Conservation (phyloP, 2,329 filamentous ascomycete species). For the Lojkania enalia region DNA sequence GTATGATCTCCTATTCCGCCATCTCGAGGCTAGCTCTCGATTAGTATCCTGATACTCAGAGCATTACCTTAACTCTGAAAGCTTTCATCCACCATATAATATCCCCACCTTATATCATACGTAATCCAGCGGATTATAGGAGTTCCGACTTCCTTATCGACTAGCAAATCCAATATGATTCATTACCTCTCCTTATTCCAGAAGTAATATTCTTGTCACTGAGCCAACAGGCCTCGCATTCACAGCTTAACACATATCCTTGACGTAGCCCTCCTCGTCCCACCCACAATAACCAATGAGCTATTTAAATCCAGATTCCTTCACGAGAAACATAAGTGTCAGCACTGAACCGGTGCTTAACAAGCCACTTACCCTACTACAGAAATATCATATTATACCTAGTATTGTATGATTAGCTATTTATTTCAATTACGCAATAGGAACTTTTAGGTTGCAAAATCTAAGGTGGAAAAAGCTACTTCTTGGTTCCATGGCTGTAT, state of each 20-base stretch:
- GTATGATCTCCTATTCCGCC: too few relatives aligned
- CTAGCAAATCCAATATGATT: background rate
- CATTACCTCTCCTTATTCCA: background rate
- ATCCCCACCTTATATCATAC: background rate
- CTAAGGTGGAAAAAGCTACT: too few relatives aligned
- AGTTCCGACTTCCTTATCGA: background rate
- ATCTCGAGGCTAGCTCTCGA: too few relatives aligned
- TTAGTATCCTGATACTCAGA: too few relatives aligned
- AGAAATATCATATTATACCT: too few relatives aligned
- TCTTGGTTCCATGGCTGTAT: too few relatives aligned
- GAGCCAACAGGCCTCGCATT: background rate
- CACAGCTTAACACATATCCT: background rate
- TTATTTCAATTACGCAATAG: too few relatives aligned
- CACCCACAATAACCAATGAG: background rate
- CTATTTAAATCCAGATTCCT: background rate
- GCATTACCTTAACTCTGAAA: background rate
- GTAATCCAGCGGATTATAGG: background rate
- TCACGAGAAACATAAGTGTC: too few relatives aligned
- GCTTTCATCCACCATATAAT: background rate
- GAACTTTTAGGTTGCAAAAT: too few relatives aligned
- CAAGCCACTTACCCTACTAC: too few relatives aligned
- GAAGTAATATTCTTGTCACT: background rate
- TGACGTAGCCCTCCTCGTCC: background rate
- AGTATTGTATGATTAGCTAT: too few relatives aligned
- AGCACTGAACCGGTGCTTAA: too few relatives aligned